Conservation (phyloP, 371 early-diverging fungal species). For the Apophysomyces ossiformis region DNA sequence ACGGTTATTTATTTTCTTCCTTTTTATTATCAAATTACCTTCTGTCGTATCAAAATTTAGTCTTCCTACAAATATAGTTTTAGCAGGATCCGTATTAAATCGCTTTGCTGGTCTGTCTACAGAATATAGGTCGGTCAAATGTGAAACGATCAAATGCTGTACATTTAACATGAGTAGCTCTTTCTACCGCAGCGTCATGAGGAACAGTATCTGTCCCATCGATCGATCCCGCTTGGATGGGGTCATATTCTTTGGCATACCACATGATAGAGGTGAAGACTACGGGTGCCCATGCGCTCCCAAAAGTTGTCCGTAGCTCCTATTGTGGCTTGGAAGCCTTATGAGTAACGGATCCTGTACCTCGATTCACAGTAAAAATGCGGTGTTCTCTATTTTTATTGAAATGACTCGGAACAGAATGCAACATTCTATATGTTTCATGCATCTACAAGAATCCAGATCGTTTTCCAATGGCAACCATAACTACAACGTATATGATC, state of each 20-base stretch:
- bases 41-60: slow-evolving; percentile 52
- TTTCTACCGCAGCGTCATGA: slow-evolving; percentile 58
- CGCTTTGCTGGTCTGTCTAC: slow-evolving; percentile 41
- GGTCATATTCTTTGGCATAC: slow-evolving; percentile 58
- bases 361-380: too few relatives aligned
- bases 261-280: slow-evolving; percentile 40
- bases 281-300: neutral
- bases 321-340: too few relatives aligned
- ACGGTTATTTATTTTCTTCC: neutral
- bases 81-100: slow-evolving; percentile 42
- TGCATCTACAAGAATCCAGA: slow-evolving; percentile 13
- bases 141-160: slow-evolving; percentile 7
- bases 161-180: slow-evolving; percentile 48
- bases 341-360: too few relatives aligned
- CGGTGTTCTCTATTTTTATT: neutral
- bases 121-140: neutral
- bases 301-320: too few relatives aligned
- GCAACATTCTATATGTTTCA: neutral
- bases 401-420: neutral
- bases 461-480: slow-evolving; percentile 49
- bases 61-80: slow-evolving; percentile 57
- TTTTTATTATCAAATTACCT: slow-evolving; percentile 28
- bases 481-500: slow-evolving; percentile 38
- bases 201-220: slow-evolving; percentile 55
- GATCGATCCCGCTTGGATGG: slow-evolving; percentile 61